Conservation (phyloP, 768 basidiomycete genomes). For the Neoboletus subvelutipes region DNA sequence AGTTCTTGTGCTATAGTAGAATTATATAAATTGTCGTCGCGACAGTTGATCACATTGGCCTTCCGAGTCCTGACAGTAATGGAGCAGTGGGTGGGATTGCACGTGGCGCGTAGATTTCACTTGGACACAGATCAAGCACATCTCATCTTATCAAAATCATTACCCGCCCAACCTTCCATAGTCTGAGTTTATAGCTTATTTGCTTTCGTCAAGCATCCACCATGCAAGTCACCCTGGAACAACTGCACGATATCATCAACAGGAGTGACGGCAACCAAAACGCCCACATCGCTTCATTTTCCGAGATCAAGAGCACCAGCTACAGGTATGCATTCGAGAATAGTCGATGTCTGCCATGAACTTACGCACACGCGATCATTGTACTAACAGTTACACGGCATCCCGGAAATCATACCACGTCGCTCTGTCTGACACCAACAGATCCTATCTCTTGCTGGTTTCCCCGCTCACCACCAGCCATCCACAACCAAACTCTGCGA, state of each 20-base stretch:
- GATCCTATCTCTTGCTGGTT: conserved; percentile 30
- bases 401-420: conserved; percentile 32
- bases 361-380: not conserved
- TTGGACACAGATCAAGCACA: not conserved
- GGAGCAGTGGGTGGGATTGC: not conserved
- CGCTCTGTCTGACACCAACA: conserved; percentile 17
- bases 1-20: not conserved
- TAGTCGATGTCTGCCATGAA: not conserved
- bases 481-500: conserved; percentile 8
- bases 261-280: conserved; percentile 18
- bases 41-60: not conserved
- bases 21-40: not conserved
- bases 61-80: not conserved
- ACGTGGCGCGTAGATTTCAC: too few species aligned
- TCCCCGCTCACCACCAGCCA: conserved; percentile 7
- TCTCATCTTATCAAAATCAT: not conserved
- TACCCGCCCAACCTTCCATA: not conserved
- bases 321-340: conserved; percentile 29
- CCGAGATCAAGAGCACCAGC: conserved; percentile 24
- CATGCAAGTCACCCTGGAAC: conserved; percentile 25
- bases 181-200: not conserved
- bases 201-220: not conserved
- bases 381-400: conserved; percentile 25
- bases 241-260: conserved; percentile 33
- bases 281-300: conserved; percentile 16